Base-by-base conservation (phyloP, 208 protist species). In the Acanthamoeba lenticulata region DNA sequence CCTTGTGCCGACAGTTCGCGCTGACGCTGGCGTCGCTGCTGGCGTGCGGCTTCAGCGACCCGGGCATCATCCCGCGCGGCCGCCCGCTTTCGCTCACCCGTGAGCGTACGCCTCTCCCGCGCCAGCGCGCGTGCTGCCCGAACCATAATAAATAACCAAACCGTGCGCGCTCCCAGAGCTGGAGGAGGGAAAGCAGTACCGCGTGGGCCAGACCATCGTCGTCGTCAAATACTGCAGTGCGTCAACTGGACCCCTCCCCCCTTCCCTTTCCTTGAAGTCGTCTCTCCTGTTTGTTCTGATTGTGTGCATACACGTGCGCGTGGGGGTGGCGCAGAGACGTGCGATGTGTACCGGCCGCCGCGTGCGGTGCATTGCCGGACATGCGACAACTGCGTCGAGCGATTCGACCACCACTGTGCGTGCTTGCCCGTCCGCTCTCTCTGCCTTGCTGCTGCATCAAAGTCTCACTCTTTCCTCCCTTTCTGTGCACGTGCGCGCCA, bases 181-280 rank as follows among this genome's bases (percentile, higher is more conserved):
- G 40, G 77, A 86, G 40, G 77, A 86, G 34, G 40, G 40, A 27
- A 86, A 86, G 47, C 40, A 57, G 77, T 57, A 60, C 34, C 2
- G 17, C 27, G 77, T 86, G 24, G 34, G 34, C 7, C 2, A 21
- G 2, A 57, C 77, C 34, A 2, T 86, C 36, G 77, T 86, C 1
- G 47, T 86, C n/a, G 77, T 91, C 5, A 91, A 91, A 91, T 91
- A 91, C 47, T 91, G 85, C 29, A 7, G 85, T 91, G 69, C 74
- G 40, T 21, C 52, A 60, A 2, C 45, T 89, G 32, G 24, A 44
- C 6, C 24, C 24, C 79, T 29, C 24, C 1, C 6, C 2, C 36
- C 47, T 44, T 29, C 19, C 24, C 27, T 81, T 34, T 81, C 13
- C 15, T 81, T 57, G n/a, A 52, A 34, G 13, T 34, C 29, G 1